Evolutionary conservation across 768 basidiomycete genomes (phyloP).

Genomic region (Amanita subjunquillea): DNA sequence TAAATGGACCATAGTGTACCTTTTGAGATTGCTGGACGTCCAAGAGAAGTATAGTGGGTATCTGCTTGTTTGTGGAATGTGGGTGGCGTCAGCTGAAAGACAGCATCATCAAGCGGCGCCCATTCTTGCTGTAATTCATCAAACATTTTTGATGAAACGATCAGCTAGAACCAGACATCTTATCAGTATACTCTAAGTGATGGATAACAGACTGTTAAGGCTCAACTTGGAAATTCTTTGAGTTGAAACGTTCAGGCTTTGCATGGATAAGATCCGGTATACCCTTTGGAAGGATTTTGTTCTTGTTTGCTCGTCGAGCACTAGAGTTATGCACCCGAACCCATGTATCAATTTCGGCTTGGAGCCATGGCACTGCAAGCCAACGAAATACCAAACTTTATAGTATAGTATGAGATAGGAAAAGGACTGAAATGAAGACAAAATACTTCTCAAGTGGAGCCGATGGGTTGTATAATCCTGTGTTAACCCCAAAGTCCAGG

Average conservation of each 20-base stretch:
- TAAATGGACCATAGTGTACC: no score
- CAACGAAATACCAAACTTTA: slow-evolving; percentile 31
- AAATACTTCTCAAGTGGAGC: no score
- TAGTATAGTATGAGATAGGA: no score
- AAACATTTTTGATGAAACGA: no score
- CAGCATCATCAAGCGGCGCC: background rate
- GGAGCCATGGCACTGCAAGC: slow-evolving; percentile 30
- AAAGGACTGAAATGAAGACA: no score
- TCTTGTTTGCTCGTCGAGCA: slow-evolving; percentile 13
- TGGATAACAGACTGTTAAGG: no score
- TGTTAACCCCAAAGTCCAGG: no score
- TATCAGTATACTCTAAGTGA: no score
- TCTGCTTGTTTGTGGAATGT: background rate
- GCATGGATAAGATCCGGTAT: slow-evolving; percentile 22
- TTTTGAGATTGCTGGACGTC: no score
- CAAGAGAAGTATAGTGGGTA: no score
- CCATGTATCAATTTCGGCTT: slow-evolving; percentile 25
- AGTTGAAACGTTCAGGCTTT: slow-evolving; percentile 16
- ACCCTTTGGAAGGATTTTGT: slow-evolving; percentile 30
- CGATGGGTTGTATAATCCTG: no score
- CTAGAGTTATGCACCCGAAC: slow-evolving; percentile 12
- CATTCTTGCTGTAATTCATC: background rate
- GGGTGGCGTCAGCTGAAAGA: background rate
- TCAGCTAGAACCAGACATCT: no score
- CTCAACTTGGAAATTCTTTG: slow-evolving; percentile 10